Percentiles rank a stretch among this genome's conserved stretches.
Conservation (phyloP, 805 yeast species). For the Wickerhamiella qilinensis region DNA sequence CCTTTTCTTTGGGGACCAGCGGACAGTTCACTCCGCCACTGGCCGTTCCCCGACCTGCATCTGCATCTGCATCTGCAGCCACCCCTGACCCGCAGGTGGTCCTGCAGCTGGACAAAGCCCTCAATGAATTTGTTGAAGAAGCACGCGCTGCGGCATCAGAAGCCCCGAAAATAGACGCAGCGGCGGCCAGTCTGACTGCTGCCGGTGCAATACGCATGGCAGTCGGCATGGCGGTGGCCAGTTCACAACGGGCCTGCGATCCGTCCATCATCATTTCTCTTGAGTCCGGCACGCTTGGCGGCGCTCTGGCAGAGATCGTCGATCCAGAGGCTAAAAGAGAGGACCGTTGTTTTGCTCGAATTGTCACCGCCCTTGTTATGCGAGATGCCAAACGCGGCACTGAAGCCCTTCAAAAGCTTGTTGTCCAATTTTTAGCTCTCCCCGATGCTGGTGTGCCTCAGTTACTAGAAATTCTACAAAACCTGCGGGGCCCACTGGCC, state of each 20-base stretch:
- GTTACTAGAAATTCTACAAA: neutral
- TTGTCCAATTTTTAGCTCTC: neutral
- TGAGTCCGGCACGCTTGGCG: constrained; percentile 5
- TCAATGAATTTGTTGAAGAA: neutral
- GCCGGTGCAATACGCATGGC: constrained; percentile 5
- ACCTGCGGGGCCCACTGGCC: neutral
- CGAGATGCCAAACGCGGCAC: neutral
- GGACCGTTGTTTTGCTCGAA: neutral
- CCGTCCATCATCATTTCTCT: neutral
- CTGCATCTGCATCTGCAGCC: neutral
- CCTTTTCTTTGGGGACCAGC: neutral
- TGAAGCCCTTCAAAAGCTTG: neutral
- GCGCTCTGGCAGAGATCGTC: constrained; percentile 2
- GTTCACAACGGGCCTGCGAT: neutral
- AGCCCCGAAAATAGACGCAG: neutral
- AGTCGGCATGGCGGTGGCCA: constrained; percentile 2
- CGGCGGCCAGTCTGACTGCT: neutral
- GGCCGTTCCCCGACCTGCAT: neutral
- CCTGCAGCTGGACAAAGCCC: neutral
- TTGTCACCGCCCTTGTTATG: neutral
- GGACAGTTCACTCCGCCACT: neutral
- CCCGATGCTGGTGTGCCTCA: neutral
- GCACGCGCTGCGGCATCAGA: neutral
- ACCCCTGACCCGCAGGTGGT: neutral
- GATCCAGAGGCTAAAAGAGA: neutral